Evolutionary conservation across 2,329 filamentous ascomycete genomes (phyloP), one percentile per base, ranked within the genome.

Genomic region (Aspergillus melleus): DNA sequence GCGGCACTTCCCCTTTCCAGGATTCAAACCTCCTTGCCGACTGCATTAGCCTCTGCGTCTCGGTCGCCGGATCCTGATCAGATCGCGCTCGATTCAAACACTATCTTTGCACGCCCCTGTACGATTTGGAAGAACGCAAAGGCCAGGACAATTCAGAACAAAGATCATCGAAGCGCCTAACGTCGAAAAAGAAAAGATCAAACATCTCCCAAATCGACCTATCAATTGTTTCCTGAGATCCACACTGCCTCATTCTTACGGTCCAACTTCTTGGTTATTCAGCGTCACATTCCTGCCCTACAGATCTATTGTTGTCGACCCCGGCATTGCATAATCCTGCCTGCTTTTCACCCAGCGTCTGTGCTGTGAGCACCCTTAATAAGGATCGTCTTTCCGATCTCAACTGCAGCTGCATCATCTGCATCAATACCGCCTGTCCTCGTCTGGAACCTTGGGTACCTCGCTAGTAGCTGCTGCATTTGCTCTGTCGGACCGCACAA

Each of bases 381-480:
- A 72, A 74, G 72, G 72, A 69, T 71, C 66, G 59, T 52, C 52
- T 64, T 70, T 71, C 73, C 72, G 70, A 76, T 74, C 72, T 71
- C 61, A 68, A 68, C 68, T 71, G 71, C 72, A 72, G 64, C 62
- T 68, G 66, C 65, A 70, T 66, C 66, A 60, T 59, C 66, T 66
- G 61, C 61, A 61, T 63, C 54, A 65, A 62, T 63, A 67, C 65
- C 63, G 67, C 59, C 65, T 61, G 61, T 66, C 67, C 63, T 66
- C 66, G 63, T 68, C 62, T 65, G 69, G 65, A 66, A 62, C 61
- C 54, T 61, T 64, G 63, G 63, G 60, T 65, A 65, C 56, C 59
- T 62, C 59, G 58, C 60, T 63, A 62, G 55, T 62, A 9, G 19
- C 44, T 57, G 56, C 57, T 57, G 58, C 52, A 62, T 55, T 56